phyloP scores from a whole-genome alignment of 805 yeast species.

The Cyberlindnera mrakii region DNA sequence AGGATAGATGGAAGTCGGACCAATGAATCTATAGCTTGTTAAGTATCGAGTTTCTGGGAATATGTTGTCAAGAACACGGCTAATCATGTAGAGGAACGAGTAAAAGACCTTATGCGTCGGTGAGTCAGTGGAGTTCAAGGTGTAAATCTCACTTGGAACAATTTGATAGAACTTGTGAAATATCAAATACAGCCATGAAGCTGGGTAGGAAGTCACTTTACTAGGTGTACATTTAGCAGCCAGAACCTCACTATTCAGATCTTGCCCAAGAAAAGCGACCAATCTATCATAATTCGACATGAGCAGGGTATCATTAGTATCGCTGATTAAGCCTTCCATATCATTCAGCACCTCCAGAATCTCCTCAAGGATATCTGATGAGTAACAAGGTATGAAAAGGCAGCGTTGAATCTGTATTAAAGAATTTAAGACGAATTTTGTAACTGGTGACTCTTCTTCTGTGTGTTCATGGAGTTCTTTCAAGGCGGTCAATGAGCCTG shows the following conservation, averaged over 20 bases:
- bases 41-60: constrained; percentile 21
- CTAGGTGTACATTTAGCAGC: constrained; percentile 1
- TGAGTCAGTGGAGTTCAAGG: constrained; percentile 5
- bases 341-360: constrained; percentile 10
- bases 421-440: constrained; percentile 9
- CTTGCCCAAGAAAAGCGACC: constrained; percentile 5
- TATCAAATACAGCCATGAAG: constrained; percentile 8
- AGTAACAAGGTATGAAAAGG: constrained; percentile 18
- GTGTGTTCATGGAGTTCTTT: constrained; percentile 12
- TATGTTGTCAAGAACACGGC: constrained; percentile 18
- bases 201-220: constrained; percentile 14
- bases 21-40: constrained; percentile 18
- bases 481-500: constrained; percentile 14
- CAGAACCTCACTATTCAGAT: constrained; percentile 1
- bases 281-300: constrained; percentile 4
- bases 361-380: constrained; percentile 14
- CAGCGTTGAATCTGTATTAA: constrained; percentile 3
- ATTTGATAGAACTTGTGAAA: constrained; percentile 12
- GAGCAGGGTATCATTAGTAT: constrained; percentile 9
- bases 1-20: constrained; percentile 20
- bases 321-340: constrained; percentile 3
- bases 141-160: constrained; percentile 16
- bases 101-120: constrained; percentile 16
- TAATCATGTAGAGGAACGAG: constrained; percentile 9
- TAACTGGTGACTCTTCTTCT: constrained; percentile 13